Evolutionary conservation across 306 rosid species (phyloP), one percentile per base, ranked within the genome.

Genomic region (Quercus agrifolia): DNA sequence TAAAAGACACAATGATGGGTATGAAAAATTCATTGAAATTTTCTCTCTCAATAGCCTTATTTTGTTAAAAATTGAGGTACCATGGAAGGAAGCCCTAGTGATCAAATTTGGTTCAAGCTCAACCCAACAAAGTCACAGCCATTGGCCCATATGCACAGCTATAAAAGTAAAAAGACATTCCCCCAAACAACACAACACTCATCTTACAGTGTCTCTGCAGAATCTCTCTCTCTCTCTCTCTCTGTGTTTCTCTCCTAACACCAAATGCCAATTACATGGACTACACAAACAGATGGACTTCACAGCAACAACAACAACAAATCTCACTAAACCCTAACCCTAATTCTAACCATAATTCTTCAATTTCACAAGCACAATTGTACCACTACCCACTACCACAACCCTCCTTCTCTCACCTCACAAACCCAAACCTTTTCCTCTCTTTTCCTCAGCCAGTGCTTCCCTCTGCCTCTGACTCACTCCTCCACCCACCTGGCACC

Each of bases 401-500:
- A 21, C 44, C 46, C 54, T 59, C 87, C 38, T 51, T 35, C 46
- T 49, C 82, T 23, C 80, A 31, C 78, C 19, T 85, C 74, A 59
- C 74, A 21, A 70, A 49, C 78, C 83, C 86, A 1, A 54, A 68
- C 35, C 66, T 73, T 27, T 77, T 74, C 41, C 73, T 55, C 2
- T 41, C 75, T 69, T 77, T 79, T 55, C 84, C 90, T 79, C 85
- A 61, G 74, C 87, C 85, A 2, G 41, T 56, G 17, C 33, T 67
- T n/a, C 76, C 80, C 74, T 56, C 82, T 35, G 66, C 46, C 17
- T 59, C 81, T 1, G 86, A 84, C 76, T 81, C 86, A 20, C 19
- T 74, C n/a, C 63, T 85, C 74, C 86, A 87, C 51, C 91, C 90
- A 17, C 93, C 92, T 1, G 92, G 90, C 12, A 83, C 88, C 41